phyloP scores from a whole-genome alignment of 2,329 filamentous ascomycete genomes.

The Fusarium sp. region DNA sequence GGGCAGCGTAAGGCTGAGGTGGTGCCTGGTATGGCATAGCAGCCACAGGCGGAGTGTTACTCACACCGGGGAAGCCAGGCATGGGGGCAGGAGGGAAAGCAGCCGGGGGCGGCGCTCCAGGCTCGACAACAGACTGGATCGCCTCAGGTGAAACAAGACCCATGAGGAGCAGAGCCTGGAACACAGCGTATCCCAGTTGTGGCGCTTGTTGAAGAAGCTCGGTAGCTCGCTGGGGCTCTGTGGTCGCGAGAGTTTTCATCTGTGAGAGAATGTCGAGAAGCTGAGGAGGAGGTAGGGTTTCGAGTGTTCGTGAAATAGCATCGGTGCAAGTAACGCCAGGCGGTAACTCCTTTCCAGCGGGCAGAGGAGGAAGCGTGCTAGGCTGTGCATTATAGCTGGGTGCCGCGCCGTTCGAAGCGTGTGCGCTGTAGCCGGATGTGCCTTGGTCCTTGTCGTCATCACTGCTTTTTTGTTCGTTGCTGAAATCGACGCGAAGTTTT shows the following conservation, averaged over 20 bases:
- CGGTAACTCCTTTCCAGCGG: slow-evolving; percentile 84
- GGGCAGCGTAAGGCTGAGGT: slow-evolving; percentile 52
- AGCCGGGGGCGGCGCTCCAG: slow-evolving; percentile 56
- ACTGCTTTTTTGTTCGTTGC: slow-evolving; percentile 85
- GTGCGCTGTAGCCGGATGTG: slow-evolving; percentile 40
- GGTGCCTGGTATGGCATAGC: slow-evolving; percentile 60
- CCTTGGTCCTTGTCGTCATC: slow-evolving; percentile 59
- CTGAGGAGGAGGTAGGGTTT: slow-evolving; percentile 85
- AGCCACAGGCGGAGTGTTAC: slow-evolving; percentile 60
- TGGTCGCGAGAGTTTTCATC: slow-evolving; percentile 89
- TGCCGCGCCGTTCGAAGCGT: slow-evolving; percentile 50
- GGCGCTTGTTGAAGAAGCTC: slow-evolving; percentile 90
- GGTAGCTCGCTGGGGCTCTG: slow-evolving; percentile 83
- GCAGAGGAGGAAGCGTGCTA: slow-evolving; percentile 79
- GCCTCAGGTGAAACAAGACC: slow-evolving; percentile 88
- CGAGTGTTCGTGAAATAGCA: slow-evolving; percentile 90
- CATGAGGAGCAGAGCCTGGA: slow-evolving; percentile 93
- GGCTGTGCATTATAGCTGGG: slow-evolving; percentile 50
- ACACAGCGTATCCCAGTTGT: slow-evolving; percentile 93
- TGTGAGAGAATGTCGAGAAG: slow-evolving; percentile 93
- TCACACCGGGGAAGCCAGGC: slow-evolving; percentile 41
- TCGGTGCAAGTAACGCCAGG: slow-evolving; percentile 86
- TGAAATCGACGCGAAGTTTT: slow-evolving; percentile 94
- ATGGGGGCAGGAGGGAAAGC: slow-evolving; percentile 52
- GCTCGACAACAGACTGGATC: slow-evolving; percentile 82